Percentiles rank a stretch among this genome's conserved stretches.
These are phyloP conservation scores for Xylariaceae sp. DNA, from an alignment of 2,329 filamentous ascomycete genomes.

Conservation along the genomic window DNA sequence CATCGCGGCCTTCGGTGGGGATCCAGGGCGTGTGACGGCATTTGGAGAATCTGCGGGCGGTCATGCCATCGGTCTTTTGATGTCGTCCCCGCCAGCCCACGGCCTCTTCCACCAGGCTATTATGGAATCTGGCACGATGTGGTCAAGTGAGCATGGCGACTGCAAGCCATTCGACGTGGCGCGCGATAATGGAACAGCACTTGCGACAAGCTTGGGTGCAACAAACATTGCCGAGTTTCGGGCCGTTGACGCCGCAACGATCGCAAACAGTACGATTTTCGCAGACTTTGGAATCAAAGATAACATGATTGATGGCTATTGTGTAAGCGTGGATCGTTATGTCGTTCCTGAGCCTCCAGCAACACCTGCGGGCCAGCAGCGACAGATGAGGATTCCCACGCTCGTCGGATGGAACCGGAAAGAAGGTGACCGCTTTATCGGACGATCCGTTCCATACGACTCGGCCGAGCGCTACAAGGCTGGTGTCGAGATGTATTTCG, in stretches of 20 bases:
- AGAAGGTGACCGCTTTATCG: neutral
- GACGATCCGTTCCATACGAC: neutral
- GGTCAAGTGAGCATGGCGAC: neutral
- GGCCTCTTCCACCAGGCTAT: conserved; percentile 1
- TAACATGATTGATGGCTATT: neutral
- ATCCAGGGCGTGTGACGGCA: neutral
- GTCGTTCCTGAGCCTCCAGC: neutral
- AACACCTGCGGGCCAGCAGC: neutral
- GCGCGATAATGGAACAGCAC: neutral
- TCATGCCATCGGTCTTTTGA: neutral
- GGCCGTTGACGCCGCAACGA: neutral
- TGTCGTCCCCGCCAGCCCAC: neutral
- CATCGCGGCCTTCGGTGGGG: neutral
- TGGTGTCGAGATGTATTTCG: neutral
- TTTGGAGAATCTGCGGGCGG: neutral
- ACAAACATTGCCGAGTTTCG: neutral
- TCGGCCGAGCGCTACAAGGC: neutral
- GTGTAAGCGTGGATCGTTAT: neutral
- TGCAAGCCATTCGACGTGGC: neutral
- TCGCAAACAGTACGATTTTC: too few species aligned
- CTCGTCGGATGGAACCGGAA: neutral
- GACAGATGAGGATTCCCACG: neutral
- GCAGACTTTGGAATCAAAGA: neutral
- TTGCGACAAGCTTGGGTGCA: neutral
- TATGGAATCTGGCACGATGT: neutral